Evolutionary conservation across 176 grass and related monocot genomes (phyloP).

Genomic region (Avena atlantica): DNA sequence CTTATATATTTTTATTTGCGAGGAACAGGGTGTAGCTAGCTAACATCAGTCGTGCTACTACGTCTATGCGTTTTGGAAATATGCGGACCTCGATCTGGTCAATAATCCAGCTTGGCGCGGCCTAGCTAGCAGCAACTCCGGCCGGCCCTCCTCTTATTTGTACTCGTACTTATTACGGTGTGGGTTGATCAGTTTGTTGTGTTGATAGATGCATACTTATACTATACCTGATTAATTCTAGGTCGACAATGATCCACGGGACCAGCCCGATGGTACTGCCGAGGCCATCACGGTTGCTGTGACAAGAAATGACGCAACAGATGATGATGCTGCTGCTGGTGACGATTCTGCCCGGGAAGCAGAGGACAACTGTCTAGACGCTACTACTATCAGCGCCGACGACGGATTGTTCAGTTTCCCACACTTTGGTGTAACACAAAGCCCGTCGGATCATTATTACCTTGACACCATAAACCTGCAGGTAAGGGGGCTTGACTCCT

Average conservation of each 20-base stretch:
- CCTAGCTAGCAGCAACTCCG: too few species aligned
- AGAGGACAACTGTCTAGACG: background rate
- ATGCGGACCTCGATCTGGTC: too few species aligned
- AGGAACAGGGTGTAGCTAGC: too few species aligned
- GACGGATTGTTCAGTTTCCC: background rate
- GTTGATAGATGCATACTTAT: background rate
- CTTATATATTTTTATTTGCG: background rate
- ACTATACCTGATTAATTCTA: background rate
- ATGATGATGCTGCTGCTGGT: background rate
- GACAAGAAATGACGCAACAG: background rate
- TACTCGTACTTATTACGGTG: too few species aligned
- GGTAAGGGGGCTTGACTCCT: background rate
- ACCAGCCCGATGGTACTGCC: background rate
- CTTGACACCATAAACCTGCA: background rate
- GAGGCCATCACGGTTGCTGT: background rate
- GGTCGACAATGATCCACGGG: background rate
- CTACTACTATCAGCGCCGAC: background rate
- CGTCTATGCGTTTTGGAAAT: too few species aligned
- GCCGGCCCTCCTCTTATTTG: too few species aligned
- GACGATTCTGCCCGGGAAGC: background rate
- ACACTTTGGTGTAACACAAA: background rate
- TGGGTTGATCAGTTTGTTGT: background rate
- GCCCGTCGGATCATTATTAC: background rate
- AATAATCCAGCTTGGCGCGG: too few species aligned
- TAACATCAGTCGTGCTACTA: too few species aligned